phyloP scores from a whole-genome alignment of 148 eudicot genomes.

The Tetragonia tetragonoides region DNA sequence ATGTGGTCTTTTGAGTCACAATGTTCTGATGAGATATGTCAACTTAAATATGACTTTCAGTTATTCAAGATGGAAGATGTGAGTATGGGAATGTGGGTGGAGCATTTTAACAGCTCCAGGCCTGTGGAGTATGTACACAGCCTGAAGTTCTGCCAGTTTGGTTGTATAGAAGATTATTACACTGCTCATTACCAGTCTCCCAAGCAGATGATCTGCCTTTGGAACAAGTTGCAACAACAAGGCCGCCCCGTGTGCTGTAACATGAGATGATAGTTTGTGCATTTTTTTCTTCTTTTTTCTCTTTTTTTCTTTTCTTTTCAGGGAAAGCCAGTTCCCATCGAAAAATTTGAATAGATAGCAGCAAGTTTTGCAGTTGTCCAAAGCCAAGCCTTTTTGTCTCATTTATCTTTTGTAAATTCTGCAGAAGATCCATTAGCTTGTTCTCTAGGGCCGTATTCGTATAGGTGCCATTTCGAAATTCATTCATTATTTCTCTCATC shows the following conservation, averaged over 20 bases:
- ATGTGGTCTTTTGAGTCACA: neutral
- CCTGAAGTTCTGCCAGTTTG: conserved; percentile 74
- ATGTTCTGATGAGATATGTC: neutral
- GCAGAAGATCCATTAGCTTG: conserved; percentile 22
- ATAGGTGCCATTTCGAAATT: conserved; percentile 23
- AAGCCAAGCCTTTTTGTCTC: conserved; percentile 17
- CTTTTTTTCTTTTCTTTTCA: neutral
- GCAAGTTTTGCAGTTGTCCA: conserved; percentile 32
- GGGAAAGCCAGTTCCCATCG: conserved; percentile 12
- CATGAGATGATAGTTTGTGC: conserved; percentile 53
- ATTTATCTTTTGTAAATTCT: conserved; percentile 33
- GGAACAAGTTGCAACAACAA: conserved; percentile 70
- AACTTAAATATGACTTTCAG: conserved; percentile 33
- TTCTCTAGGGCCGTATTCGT: conserved; percentile 21
- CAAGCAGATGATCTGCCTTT: conserved; percentile 86
- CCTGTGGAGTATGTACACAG: conserved; percentile 75
- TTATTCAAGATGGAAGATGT: conserved; percentile 99
- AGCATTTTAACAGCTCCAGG: conserved; percentile 54
- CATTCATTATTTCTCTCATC: conserved; percentile 23
- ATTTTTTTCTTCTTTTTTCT: neutral
- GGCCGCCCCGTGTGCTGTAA: conserved; percentile 80
- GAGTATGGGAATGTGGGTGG: conserved; percentile 99
- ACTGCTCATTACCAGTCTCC: conserved; percentile 95
- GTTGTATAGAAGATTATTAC: conserved; percentile 77
- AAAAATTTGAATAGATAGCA: conserved; percentile 19